phyloP scores from a whole-genome alignment of 352 stramenopile species.

The Pythium aphanidermatum region DNA sequence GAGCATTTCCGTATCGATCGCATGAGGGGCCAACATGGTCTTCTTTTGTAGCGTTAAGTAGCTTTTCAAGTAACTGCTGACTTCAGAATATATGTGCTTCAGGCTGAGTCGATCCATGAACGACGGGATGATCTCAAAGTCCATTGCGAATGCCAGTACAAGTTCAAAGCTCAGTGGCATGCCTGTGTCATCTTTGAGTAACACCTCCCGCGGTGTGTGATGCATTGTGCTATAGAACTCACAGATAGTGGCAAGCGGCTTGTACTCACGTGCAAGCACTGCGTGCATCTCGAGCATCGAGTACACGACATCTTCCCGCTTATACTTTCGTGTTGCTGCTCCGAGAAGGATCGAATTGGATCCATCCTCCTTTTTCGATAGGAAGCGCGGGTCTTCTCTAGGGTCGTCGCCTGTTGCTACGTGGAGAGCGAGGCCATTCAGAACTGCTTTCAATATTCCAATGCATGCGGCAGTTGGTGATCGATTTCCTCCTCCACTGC shows the following conservation, averaged over 20 bases:
- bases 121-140: constrained; percentile 75
- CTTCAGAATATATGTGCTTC: constrained; percentile 62
- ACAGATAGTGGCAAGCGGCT: constrained; percentile 58
- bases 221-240: constrained; percentile 68
- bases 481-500: constrained; percentile 2
- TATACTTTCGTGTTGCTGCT: constrained; percentile 18
- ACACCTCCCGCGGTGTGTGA: constrained; percentile 18
- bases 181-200: constrained; percentile 35
- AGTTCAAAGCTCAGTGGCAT: constrained; percentile 59
- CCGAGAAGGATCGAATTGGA: constrained; percentile 7
- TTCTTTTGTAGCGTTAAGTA: constrained; percentile 59
- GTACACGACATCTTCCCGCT: constrained; percentile 55
- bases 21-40: constrained; percentile 26
- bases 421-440: constrained; percentile 42
- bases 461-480: constrained; percentile 23
- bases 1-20: constrained; percentile 50
- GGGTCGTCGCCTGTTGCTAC: constrained; percentile 26
- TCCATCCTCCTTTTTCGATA: constrained; percentile 11
- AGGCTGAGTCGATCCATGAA: constrained; percentile 77
- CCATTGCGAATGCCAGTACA: constrained; percentile 64
- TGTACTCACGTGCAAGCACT: constrained; percentile 56
- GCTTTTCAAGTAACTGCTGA: constrained; percentile 48
- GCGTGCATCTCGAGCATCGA: constrained; percentile 76
- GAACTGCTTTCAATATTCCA: constrained; percentile 35
- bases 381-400: constrained; percentile 16